Conservation (phyloP, 2,329 filamentous ascomycete genomes). For the Venturiaceae sp. region DNA sequence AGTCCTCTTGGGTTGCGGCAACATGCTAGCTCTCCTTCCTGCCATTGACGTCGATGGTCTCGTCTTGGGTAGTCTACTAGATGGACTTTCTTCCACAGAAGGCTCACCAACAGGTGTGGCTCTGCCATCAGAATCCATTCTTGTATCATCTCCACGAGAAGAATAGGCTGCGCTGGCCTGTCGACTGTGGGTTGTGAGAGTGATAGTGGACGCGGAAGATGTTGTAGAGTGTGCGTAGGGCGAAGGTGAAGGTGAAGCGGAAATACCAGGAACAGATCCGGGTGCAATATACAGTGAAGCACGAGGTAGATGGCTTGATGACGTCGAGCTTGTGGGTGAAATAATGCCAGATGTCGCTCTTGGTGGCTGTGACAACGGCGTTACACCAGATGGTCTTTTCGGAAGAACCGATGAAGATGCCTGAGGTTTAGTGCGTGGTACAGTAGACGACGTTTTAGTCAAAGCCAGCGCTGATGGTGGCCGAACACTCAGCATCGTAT, state of each 20-base stretch:
- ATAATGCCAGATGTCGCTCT: background rate
- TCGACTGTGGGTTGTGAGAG: slow-evolving; percentile 1
- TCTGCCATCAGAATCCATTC: background rate
- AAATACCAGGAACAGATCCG: background rate
- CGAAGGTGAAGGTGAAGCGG: background rate
- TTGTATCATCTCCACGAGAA: background rate
- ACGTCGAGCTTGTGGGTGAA: background rate
- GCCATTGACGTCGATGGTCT: slow-evolving; percentile 3
- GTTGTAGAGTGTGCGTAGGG: background rate
- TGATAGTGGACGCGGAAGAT: background rate
- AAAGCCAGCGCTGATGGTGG: background rate
- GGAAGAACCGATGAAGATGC: background rate
- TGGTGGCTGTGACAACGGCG: slow-evolving; percentile 1
- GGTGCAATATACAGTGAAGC: slow-evolving; percentile 1
- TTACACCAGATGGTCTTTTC: background rate
- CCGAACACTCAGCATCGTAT: background rate
- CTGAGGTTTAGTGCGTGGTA: background rate
- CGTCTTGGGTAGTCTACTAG: background rate
- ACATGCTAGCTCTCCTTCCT: slow-evolving; percentile 1
- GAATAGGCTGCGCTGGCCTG: background rate
- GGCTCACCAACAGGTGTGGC: background rate
- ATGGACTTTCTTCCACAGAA: background rate
- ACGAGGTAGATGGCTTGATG: slow-evolving; percentile 1
- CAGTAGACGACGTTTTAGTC: background rate
- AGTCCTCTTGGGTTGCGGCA: slow-evolving; percentile 5